These are phyloP conservation scores for Aspergillus latus DNA, from an alignment of 2,329 filamentous ascomycete species.

Conservation along the genomic window DNA sequence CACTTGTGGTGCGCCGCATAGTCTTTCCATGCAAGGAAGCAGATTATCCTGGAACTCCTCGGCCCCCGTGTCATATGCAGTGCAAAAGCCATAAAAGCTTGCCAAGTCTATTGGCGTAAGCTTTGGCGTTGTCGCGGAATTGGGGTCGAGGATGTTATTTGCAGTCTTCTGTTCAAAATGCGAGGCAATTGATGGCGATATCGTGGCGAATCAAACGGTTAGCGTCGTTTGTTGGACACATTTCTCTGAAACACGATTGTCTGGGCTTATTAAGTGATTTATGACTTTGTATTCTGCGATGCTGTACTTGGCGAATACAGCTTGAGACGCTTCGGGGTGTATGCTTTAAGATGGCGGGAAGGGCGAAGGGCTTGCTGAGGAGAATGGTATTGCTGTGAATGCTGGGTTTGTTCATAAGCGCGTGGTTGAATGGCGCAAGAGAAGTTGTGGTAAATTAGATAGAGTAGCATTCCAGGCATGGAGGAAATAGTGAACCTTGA, in stretches of 20 bases:
- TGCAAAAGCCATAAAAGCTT: constrained; percentile 24
- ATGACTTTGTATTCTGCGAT: constrained; percentile 12
- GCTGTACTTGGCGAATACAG: constrained; percentile 17
- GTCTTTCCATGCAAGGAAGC: constrained; percentile 5
- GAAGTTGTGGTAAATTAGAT: background rate
- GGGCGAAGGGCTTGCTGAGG: background rate
- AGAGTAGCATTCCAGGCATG: background rate
- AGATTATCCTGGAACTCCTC: constrained; percentile 8
- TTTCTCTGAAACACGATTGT: constrained; percentile 23
- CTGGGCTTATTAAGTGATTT: constrained; percentile 1
- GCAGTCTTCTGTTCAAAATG: constrained; percentile 23
- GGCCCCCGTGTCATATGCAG: constrained; percentile 22
- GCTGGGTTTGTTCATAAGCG: background rate
- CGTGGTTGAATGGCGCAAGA: background rate
- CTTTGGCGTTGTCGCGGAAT: constrained; percentile 25
- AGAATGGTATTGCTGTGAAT: background rate
- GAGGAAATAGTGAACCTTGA: background rate
- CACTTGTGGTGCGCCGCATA: background rate
- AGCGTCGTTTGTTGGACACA: constrained; percentile 24
- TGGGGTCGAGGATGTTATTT: constrained; percentile 13
- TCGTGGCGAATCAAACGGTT: constrained; percentile 16
- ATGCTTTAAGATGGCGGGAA: background rate
- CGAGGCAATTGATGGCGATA: constrained; percentile 28
- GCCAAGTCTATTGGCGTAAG: constrained; percentile 26
- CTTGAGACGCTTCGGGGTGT: background rate